Evolutionary conservation across 2,329 filamentous ascomycete species (phyloP).

Genomic region (Neofusicoccum umdonicola): DNA sequence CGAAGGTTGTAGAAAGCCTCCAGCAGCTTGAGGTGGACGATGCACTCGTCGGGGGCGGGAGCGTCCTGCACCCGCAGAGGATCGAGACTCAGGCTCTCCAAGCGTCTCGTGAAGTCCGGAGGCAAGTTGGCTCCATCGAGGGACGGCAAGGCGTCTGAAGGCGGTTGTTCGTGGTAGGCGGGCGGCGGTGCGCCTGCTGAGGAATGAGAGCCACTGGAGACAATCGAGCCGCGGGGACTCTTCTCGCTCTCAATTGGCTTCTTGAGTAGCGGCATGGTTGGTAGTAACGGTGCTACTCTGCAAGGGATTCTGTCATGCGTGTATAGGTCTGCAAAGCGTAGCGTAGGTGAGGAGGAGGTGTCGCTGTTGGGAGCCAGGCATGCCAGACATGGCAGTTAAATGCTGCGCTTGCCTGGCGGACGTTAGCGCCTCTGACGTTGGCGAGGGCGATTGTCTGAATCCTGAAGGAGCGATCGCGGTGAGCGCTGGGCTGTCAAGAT

Average conservation of each 20-base stretch:
- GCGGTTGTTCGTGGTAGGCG: constrained; percentile 4
- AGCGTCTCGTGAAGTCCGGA: constrained; percentile 5
- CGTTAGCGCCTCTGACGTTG: neutral
- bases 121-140: neutral
- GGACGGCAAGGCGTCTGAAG: neutral
- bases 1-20: constrained; percentile 66
- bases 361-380: neutral
- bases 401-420: neutral
- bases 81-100: constrained; percentile 5
- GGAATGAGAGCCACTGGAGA: neutral
- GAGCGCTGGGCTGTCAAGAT: neutral
- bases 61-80: neutral
- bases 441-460: neutral
- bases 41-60: constrained; percentile 47
- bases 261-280: neutral
- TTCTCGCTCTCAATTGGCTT: constrained; percentile 30
- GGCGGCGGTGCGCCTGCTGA: constrained; percentile 3
- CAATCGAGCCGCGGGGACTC: constrained; percentile 8
- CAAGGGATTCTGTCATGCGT: neutral
- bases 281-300: neutral
- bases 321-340: neutral
- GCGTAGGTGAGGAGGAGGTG: neutral
- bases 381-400: neutral
- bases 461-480: neutral
- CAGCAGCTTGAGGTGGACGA: constrained; percentile 72